Evolutionary conservation across 768 basidiomycete genomes (phyloP), one percentile per base, ranked within the genome.

Genomic region (Paxillus ammoniavirescens): DNA sequence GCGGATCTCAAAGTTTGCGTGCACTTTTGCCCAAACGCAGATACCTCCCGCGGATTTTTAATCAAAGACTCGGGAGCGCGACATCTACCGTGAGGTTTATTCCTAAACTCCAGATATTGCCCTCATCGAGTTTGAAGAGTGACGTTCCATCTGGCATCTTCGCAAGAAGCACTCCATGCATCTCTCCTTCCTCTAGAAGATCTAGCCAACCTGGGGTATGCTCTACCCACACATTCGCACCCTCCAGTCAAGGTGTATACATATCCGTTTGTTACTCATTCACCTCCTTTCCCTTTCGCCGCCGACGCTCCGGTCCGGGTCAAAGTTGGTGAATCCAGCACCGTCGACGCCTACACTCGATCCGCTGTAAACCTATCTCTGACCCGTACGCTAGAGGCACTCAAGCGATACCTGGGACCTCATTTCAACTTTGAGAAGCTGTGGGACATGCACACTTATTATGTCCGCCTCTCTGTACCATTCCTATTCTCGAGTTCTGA

Each of bases 381-480:
- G 54, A 73, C 69, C 28, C 65, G 75, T 15, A 74, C 74, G 37
- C 64, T 77, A 21, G 72, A 68, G 49, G 61, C 71, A 26, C 62
- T 75, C 28, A 66, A 68, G 42, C 62, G 65, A 37, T 56, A 69
- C 42, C 53, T 77, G 23, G 78, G 78, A 0, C 79, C 78, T 41
- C 67, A 71, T 58, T 76, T 73, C 51, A 68, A 76, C 45, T 65
- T 79, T 4, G 79, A 80, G 65, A 68, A 69, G 52, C 59, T 77
- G 13, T 80, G 78, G 76, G 74, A 77, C 51, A 71, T 65, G 61
- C 78, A 79, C 52, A 77, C 74, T 8, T 70, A 72, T 58, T 78
- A 75, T 57, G 75, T 77, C 50, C 59, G 64, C 43, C 42, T 44
- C 1, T 14, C 23, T 44, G 23, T 15, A 14, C 2, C 26, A 26